Conservation (phyloP, 768 basidiomycete genomes). For the Russula virescens region DNA sequence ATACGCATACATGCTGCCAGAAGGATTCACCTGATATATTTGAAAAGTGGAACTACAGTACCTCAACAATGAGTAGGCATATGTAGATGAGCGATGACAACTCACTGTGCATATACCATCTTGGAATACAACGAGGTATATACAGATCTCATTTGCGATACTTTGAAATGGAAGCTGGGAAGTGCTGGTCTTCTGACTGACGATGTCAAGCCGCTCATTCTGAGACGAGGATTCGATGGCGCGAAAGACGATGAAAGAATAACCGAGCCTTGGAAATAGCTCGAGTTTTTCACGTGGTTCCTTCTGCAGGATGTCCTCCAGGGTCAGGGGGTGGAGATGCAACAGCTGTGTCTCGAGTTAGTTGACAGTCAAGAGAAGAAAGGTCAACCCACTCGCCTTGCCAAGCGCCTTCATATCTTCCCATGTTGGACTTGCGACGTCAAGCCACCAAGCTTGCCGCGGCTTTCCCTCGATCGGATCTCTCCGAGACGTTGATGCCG, state of each 20-base stretch:
- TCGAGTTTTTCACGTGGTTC: no score
- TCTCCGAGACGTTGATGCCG: constrained; percentile 1
- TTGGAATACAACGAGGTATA: constrained; percentile 86
- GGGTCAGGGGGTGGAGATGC: constrained; percentile 84
- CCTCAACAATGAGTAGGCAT: background rate
- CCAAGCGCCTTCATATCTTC: constrained; percentile 82
- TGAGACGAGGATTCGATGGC: constrained; percentile 60
- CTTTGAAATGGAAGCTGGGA: constrained; percentile 34
- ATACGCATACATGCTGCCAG: constrained; percentile 3
- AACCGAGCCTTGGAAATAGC: constrained; percentile 81
- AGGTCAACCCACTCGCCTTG: constrained; percentile 48
- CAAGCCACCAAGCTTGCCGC: constrained; percentile 81
- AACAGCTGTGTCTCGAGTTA: constrained; percentile 48
- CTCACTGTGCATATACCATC: constrained; percentile 79
- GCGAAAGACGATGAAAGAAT: constrained; percentile 86
- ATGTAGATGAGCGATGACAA: constrained; percentile 12
- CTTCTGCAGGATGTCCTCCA: constrained; percentile 81
- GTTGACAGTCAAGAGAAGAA: background rate
- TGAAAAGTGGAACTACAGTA: constrained; percentile 79
- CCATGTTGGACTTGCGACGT: constrained; percentile 82
- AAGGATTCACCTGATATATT: constrained; percentile 59
- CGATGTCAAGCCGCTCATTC: constrained; percentile 35
- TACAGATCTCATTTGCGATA: constrained; percentile 64
- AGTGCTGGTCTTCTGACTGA: constrained; percentile 27
- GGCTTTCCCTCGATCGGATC: constrained; percentile 7